Percentiles rank a stretch among this genome's conserved stretches.
Evolutionary conservation across 768 basidiomycete species (phyloP).

Genomic region (Leccinum subgranulosum): DNA sequence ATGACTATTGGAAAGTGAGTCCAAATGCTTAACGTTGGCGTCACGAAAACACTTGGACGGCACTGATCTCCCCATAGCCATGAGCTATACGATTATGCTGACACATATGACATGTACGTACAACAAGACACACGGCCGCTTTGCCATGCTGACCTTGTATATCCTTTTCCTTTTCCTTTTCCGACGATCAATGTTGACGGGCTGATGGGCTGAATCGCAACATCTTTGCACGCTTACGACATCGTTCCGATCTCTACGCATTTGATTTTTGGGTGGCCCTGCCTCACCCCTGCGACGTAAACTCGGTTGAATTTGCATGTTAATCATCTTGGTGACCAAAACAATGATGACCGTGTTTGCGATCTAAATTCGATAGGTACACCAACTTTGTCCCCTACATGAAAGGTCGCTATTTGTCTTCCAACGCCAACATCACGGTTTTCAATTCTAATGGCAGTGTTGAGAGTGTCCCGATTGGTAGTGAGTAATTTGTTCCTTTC

Average conservation of each 20-base stretch:
- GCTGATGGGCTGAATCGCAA: neutral
- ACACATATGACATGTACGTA: slow-evolving; percentile 62
- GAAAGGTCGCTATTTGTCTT: slow-evolving; percentile 74
- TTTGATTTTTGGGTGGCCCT: neutral
- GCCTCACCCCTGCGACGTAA: slow-evolving; percentile 25
- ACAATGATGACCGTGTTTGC: neutral
- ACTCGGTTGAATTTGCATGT: neutral
- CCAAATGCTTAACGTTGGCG: too few relatives aligned
- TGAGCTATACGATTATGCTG: slow-evolving; percentile 72
- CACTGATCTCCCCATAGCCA: slow-evolving; percentile 45
- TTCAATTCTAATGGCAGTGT: slow-evolving; percentile 34
- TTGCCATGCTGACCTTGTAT: slow-evolving; percentile 2
- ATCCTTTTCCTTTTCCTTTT: neutral
- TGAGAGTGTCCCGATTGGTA: slow-evolving; percentile 44
- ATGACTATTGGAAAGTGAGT: slow-evolving; percentile 82
- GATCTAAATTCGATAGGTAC: slow-evolving; percentile 38
- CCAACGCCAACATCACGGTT: slow-evolving; percentile 70
- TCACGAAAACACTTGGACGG: neutral
- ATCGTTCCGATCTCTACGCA: neutral
- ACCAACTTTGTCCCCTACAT: slow-evolving; percentile 64
- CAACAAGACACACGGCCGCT: neutral
- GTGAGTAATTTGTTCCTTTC: slow-evolving; percentile 21
- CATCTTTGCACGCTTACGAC: neutral
- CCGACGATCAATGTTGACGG: neutral
- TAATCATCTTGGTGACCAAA: neutral